These are phyloP conservation scores for Histomonas meleagridis DNA, from an alignment of 208 protist species.

Conservation along the genomic window DNA sequence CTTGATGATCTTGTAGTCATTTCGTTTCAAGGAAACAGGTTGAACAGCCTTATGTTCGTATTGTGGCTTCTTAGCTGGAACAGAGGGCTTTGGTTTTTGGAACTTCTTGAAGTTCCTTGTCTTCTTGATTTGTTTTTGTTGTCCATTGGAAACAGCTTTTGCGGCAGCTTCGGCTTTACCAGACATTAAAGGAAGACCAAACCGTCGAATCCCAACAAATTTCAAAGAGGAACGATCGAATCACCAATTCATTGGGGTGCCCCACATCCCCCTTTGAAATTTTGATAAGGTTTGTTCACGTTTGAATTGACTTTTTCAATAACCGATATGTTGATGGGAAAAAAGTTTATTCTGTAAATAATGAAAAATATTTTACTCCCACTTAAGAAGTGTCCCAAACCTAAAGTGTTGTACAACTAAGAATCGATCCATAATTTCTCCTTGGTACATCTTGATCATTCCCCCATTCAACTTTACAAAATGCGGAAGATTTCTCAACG, in stretches of 20 bases:
- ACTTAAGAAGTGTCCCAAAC: conserved; percentile 43
- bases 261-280: no score
- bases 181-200: conserved; percentile 15
- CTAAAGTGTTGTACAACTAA: conserved; percentile 53
- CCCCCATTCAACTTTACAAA: conserved; percentile 45
- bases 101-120: background rate
- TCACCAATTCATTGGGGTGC: no score
- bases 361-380: no score
- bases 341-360: no score
- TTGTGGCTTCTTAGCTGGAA: background rate
- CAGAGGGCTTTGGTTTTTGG: background rate
- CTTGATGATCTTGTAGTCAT: conserved; percentile 16
- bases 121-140: background rate
- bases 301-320: no score
- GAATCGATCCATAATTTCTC: conserved; percentile 49
- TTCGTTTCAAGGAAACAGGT: background rate
- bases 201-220: no score
- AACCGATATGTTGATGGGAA: no score
- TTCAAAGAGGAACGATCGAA: no score
- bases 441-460: conserved; percentile 51
- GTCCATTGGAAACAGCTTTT: background rate
- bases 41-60: conserved; percentile 20
- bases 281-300: no score
- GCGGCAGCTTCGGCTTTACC: conserved; percentile 7
- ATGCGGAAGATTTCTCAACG: background rate